Base-by-base conservation (phyloP, 1,284 basidiomycete genomes). In the Rhodotorula sp. region DNA sequence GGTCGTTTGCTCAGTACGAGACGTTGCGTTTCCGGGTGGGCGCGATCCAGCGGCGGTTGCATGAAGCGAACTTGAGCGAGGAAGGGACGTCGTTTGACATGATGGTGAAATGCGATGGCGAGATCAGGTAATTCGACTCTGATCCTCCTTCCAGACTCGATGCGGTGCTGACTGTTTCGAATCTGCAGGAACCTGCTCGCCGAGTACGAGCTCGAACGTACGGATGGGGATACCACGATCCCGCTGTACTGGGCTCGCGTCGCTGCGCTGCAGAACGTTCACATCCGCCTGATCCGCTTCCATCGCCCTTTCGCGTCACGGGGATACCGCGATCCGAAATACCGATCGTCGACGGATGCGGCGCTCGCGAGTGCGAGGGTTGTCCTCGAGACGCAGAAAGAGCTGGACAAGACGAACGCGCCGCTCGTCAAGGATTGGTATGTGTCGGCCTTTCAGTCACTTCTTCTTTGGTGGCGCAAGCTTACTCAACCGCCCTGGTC, bases 281-380 rank as follows among this genome's bases (percentile, higher is more conserved):
- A 72, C 43, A 68, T 67, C 21, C 72, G 75, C 19, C 58, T 72
- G 19, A 60, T 74, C n/a, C 66, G 75, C 2, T 65, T 76, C n/a
- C 69, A 76, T 48, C 72, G 75, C 1, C 75, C 75, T 1, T 76
- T 76, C 61, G 70, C 72, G 61, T 66, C 62, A 31, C 64, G 71
- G 15, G 75, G 75, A 0, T 74, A 70, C 60, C 60, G 73, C 31
- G 75, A 76, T n/a, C 57, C 61, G 8, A 52, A 68, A 28, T 74
- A 67, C 61, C 57, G 66, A 10, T 48, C 57, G 12, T 69, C 75
- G 38, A 76, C 72, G 1, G 70, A 72, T 15, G 54, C 54, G 3
- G 75, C 75, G 2, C 57, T 76, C 43, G 61, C 52, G 1, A 64
- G 68, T 2, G 75, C 75, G 2, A 48, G 75, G 26, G 54, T 61